Percentiles rank a stretch among this genome's conserved stretches.
phyloP scores from a whole-genome alignment of 495 filamentous ascomycete species.

The Cercophora sp. region DNA sequence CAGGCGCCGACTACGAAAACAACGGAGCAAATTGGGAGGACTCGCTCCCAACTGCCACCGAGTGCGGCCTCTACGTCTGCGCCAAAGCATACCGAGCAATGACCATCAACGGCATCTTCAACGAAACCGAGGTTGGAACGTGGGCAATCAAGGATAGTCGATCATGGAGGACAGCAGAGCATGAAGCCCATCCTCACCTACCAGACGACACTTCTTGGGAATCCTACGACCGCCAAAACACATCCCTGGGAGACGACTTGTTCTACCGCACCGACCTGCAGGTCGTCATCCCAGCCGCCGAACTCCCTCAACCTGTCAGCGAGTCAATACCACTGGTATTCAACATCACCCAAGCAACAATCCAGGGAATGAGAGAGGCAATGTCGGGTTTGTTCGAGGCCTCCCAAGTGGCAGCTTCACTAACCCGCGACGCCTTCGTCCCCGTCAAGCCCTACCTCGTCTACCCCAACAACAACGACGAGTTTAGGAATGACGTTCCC shows the following conservation, averaged over 20 bases:
- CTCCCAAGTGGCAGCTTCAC: too few relatives aligned
- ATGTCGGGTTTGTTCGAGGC: background rate
- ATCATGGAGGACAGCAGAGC: background rate
- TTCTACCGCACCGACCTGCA: slow-evolving; percentile 5
- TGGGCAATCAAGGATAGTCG: background rate
- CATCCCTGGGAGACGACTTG: background rate
- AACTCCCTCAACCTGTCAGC: too few relatives aligned
- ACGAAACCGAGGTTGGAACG: background rate
- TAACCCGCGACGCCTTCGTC: too few relatives aligned
- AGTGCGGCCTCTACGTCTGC: slow-evolving; percentile 3
- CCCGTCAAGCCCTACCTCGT: background rate
- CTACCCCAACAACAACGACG: background rate
- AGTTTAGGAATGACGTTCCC: background rate
- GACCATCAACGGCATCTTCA: background rate
- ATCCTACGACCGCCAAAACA: background rate
- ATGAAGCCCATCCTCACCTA: background rate
- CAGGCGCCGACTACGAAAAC: background rate
- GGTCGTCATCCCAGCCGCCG: background rate
- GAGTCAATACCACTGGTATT: too few relatives aligned
- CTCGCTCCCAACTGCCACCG: background rate
- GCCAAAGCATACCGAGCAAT: background rate
- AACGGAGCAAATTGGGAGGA: background rate
- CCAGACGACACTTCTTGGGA: background rate
- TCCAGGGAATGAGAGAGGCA: background rate
- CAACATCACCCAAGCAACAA: background rate